A percentile compares a stretch with the other conserved stretches of the same genome.
Evolutionary conservation across 371 early-diverging fungal genomes (phyloP).

Genomic region (Lichtheimia ramosa): DNA sequence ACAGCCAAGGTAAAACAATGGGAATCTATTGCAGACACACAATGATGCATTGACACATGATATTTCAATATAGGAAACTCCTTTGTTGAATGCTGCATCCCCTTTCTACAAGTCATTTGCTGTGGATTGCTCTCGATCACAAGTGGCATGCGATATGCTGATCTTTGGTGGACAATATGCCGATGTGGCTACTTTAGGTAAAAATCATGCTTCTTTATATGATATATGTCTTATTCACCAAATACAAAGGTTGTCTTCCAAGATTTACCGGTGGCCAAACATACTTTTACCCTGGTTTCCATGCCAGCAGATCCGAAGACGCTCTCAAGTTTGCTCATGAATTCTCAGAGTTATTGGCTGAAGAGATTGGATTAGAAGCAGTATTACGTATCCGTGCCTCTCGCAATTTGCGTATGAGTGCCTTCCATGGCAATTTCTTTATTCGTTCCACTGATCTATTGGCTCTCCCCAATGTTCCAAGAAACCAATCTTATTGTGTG

Average conservation of each 20-base stretch:
- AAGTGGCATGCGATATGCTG: conserved; percentile 93
- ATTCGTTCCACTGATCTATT: conserved; percentile 93
- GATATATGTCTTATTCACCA: background rate
- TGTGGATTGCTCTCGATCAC: conserved; percentile 86
- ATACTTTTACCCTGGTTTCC: conserved; percentile 95
- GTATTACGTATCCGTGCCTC: conserved; percentile 95
- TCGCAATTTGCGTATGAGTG: conserved; percentile 81
- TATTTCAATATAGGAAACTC: conserved; percentile 59
- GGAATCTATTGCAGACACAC: background rate
- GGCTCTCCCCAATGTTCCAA: conserved; percentile 91
- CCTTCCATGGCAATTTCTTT: conserved; percentile 97
- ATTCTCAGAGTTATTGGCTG: conserved; percentile 78
- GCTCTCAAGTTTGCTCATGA: conserved; percentile 88
- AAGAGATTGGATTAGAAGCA: conserved; percentile 89
- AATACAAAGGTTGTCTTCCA: conserved; percentile 62
- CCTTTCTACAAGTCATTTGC: conserved; percentile 94
- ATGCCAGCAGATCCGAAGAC: conserved; percentile 84
- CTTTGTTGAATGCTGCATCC: conserved; percentile 79
- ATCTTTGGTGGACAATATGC: conserved; percentile 49
- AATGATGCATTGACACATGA: background rate
- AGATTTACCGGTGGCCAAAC: conserved; percentile 94
- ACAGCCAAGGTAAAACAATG: conserved; percentile 61
- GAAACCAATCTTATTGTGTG: conserved; percentile 92
- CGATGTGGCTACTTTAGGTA: conserved; percentile 75
- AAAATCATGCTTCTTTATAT: background rate